Base-by-base conservation (phyloP, 2,329 filamentous ascomycete genomes). In the Pseudofabraea citricarpa region DNA sequence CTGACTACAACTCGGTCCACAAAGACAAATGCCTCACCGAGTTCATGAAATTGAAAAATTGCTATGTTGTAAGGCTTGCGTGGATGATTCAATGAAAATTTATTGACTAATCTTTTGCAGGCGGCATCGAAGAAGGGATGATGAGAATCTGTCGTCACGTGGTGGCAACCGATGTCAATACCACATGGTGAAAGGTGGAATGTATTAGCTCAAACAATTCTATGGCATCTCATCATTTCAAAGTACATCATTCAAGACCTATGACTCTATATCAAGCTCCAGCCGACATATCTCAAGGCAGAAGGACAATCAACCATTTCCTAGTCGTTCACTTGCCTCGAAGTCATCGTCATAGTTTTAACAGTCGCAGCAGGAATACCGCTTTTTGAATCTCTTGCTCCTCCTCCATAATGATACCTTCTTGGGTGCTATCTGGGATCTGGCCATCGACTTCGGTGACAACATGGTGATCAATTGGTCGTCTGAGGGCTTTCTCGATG, bases 11-110 rank as follows among this genome's bases (percentile, higher is more conserved):
- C 60, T 80, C 89, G 4, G 80, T 95, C 3, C 79, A 90, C 56
- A 95, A 95, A 61, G 88, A 96, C 61, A 93, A 93, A 72, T 98
- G 93, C 60, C 74, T 75, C 4, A 81, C 80, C 45, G 90, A 96
- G 60, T 97, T 98, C 55, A 71, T 93, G 65, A 81, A 71, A 52
- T 64, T 97, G 38, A 95, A 95, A 63, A 75, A 95, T 53, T 97
- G 91, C 61, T 95, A 89, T 60, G 59, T 94, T 59, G 90, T 95
- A 72, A 57, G 77, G n/a, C n/a, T n/a, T n/a, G n/a, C n/a, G n/a
- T n/a, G n/a, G n/a, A n/a, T n/a, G n/a, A n/a, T n/a, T n/a, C n/a
- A n/a, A n/a, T n/a, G n/a, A n/a, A n/a, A n/a, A n/a, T n/a, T n/a
- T n/a, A n/a, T n/a, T n/a, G n/a, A n/a, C n/a, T n/a, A n/a, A n/a